These are phyloP conservation scores for Phytophthora melonis DNA, from an alignment of 352 stramenopile genomes.

Conservation along the genomic window DNA sequence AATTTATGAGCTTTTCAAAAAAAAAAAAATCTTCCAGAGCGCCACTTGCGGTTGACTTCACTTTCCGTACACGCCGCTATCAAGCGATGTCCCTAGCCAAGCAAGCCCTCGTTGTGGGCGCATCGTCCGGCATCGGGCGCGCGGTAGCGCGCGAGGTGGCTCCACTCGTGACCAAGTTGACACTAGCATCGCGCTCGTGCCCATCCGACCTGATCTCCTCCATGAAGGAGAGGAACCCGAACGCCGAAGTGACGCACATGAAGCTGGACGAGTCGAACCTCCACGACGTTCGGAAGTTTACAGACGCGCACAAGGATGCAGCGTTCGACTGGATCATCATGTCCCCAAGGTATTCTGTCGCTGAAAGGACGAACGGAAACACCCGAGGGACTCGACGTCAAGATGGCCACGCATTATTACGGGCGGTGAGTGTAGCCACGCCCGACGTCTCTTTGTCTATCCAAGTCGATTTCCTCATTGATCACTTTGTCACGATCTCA, in stretches of 20 bases:
- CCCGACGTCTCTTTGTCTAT: background rate
- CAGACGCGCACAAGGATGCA: conserved; percentile 9
- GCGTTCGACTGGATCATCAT: conserved; percentile 31
- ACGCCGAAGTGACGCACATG: conserved; percentile 19
- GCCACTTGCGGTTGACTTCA: no score
- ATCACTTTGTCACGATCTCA: background rate
- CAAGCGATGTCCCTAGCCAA: conserved; percentile 15
- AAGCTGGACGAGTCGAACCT: conserved; percentile 26
- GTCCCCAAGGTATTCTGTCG: conserved; percentile 15
- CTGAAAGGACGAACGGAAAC: conserved; percentile 21
- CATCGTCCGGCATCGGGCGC: conserved; percentile 28
- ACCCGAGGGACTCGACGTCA: conserved; percentile 25
- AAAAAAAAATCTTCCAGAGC: no score
- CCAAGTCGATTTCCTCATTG: background rate
- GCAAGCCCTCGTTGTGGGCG: conserved; percentile 29
- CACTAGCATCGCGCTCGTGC: conserved; percentile 27
- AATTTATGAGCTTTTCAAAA: no score
- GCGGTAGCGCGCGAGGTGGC: conserved; percentile 22
- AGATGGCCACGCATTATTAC: conserved; percentile 34
- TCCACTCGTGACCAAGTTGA: conserved; percentile 20
- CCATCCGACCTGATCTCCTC: conserved; percentile 20
- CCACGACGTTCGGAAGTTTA: conserved; percentile 28
- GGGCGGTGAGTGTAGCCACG: conserved; percentile 3
- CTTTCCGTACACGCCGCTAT: no score
- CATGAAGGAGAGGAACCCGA: conserved; percentile 25